Evolutionary conservation across 2,329 filamentous ascomycete species (phyloP).

Genomic region (Talaromyces verruculosus): DNA sequence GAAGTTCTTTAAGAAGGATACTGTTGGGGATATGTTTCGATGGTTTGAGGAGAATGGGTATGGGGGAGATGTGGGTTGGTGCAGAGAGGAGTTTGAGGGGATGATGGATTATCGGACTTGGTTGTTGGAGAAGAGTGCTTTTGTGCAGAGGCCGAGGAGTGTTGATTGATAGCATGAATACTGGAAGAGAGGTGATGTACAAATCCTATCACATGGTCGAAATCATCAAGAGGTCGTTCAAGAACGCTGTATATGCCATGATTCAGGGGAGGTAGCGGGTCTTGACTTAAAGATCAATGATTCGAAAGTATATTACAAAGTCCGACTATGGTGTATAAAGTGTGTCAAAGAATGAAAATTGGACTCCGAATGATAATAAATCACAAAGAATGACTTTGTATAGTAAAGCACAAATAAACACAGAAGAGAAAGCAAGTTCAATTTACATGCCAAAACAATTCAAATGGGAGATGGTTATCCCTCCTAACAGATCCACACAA

Average conservation of each 20-base stretch:
- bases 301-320: background rate
- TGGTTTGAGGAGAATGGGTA: constrained; percentile 16
- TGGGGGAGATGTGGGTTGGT: constrained; percentile 11
- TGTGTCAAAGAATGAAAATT: constrained; percentile 4
- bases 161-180: background rate
- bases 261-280: background rate
- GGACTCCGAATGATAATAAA: background rate
- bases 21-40: constrained; percentile 15
- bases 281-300: background rate
- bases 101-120: constrained; percentile 15
- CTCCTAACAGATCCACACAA: background rate
- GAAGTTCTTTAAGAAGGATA: constrained; percentile 14
- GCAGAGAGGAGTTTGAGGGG: constrained; percentile 13
- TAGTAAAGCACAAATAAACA: background rate
- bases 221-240: background rate
- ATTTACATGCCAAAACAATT: constrained; percentile 7
- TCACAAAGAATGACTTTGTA: constrained; percentile 1
- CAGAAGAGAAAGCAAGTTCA: background rate
- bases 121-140: constrained; percentile 10
- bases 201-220: background rate
- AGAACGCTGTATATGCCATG: background rate
- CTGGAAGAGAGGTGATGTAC: background rate
- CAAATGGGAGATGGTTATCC: background rate
- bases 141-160: constrained; percentile 3
- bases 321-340: background rate